Base-by-base conservation (phyloP, 192 early-diverging fungal species). In the Dispira simplex region DNA sequence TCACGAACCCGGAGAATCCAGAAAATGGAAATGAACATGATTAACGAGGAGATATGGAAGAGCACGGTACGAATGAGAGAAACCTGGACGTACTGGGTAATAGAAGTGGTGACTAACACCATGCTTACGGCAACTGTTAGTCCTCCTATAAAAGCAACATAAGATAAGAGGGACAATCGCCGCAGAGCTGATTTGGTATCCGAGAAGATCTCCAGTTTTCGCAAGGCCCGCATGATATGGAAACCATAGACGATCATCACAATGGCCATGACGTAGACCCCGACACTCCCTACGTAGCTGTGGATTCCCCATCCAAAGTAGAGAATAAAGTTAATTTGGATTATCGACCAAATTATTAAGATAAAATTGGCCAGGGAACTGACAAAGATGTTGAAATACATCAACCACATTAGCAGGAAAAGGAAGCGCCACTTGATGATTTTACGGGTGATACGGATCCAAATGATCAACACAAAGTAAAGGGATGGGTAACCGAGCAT, bases 1-100 rank as follows among this genome's bases (percentile, higher is more conserved):
- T 62, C 59, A 21, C 59, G 59, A 13, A 62, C 59, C 3, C 59
- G 59, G 12, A 62, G 59, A 21, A 62, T 62, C 59, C 59, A 62
- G 44, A 62, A 62, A 20, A 62, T 46, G 11, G 59, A 39, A 20
- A 45, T 62, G n/a, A 62, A 62, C 8, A 18, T 32, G 14, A 25
- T 44, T 8, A 62, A n/a, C 12, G 59, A 16, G 44, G 59, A 14
- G 4, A 62, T 10, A 20, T 62, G 59, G 43, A 45, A 62, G 0
- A 62, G 44, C 16, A 46, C 12, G 16, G 59, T 46, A 3, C 59
- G 59, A 18, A 8, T 45, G 59, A 62, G 11, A 45, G 44, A 45
- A n/a, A 62, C 59, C n/a, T 39, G 46, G 39, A 62, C 44, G 45
- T 62, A 44, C n/a, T 62, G 59, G 14, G 59, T 62, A 20, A 62